Evolutionary conservation across 2,329 filamentous ascomycete species (phyloP).

Genomic region (Alternaria alternata): DNA sequence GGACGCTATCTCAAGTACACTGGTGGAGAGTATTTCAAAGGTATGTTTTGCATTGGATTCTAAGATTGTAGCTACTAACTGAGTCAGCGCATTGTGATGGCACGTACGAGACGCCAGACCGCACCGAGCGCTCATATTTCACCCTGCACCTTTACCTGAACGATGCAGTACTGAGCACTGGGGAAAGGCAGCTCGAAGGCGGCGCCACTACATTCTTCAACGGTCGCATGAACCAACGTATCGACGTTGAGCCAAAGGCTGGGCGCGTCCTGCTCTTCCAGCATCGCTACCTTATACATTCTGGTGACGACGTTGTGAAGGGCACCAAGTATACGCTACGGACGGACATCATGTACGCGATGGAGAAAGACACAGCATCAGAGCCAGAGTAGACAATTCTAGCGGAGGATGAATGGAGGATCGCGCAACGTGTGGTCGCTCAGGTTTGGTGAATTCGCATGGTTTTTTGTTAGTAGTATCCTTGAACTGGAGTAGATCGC

Average conservation of each 20-base stretch:
- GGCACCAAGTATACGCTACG: conserved; percentile 65
- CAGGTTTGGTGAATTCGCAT: not conserved
- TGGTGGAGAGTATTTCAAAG: conserved; percentile 75
- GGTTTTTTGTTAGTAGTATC: conserved; percentile 53
- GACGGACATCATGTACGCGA: conserved; percentile 64
- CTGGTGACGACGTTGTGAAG: conserved; percentile 62
- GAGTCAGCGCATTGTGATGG: conserved; percentile 71
- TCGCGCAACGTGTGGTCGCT: not conserved
- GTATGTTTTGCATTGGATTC: conserved; percentile 27
- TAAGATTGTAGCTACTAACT: conserved; percentile 20
- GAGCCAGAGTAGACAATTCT: not conserved
- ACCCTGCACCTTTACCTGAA: conserved; percentile 67
- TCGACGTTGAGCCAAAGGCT: conserved; percentile 59
- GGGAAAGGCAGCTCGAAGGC: conserved; percentile 54
- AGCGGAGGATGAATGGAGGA: not conserved
- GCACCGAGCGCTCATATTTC: conserved; percentile 60
- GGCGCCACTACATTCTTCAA: conserved; percentile 64
- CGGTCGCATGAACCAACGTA: conserved; percentile 37
- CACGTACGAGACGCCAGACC: conserved; percentile 66
- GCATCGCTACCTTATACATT: conserved; percentile 61
- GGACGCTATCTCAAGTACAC: conserved; percentile 79
- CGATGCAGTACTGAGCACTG: conserved; percentile 47
- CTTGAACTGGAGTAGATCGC: conserved; percentile 24
- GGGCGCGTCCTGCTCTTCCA: conserved; percentile 66
- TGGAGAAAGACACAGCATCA: conserved; percentile 29